These are phyloP conservation scores for Hordeum vulgare DNA, from an alignment of 176 grass and related monocot species.

Conservation along the genomic window DNA sequence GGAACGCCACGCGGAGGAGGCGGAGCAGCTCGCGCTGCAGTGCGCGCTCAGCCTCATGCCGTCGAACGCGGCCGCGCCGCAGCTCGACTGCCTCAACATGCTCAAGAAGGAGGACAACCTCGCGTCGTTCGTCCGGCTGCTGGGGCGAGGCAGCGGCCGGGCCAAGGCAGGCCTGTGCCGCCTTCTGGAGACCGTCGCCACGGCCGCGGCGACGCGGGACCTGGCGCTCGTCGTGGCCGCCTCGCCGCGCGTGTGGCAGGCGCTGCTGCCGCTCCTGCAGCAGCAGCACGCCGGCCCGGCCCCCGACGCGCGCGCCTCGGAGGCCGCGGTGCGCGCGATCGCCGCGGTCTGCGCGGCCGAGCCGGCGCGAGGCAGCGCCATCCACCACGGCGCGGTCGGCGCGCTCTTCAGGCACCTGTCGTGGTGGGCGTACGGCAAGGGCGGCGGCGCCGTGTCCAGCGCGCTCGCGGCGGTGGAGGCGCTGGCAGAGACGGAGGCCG, in stretches of 20 bases:
- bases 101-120: conserved; percentile 42
- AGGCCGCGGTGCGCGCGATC: conserved; percentile 47
- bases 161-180: conserved; percentile 47
- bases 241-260: conserved; percentile 44
- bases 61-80: conserved; percentile 12
- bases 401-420: conserved; percentile 52
- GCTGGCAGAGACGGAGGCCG: conserved; percentile 39
- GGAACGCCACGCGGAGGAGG: not conserved
- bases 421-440: conserved; percentile 20
- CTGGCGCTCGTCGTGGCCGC: conserved; percentile 36
- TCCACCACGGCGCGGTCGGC: conserved; percentile 47
- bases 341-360: conserved; percentile 41
- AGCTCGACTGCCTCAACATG: conserved; percentile 62
- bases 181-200: conserved; percentile 59
- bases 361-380: conserved; percentile 39
- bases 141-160: conserved; percentile 34
- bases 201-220: conserved; percentile 38
- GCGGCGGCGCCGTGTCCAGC: conserved; percentile 1
- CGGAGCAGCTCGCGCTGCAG: conserved; percentile 52
- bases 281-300: conserved; percentile 1
- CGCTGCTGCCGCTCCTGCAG: conserved; percentile 38
- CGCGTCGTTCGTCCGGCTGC: conserved; percentile 41
- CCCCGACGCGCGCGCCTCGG: conserved; percentile 15
- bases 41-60: conserved; percentile 55
- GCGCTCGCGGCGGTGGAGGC: conserved; percentile 56